phyloP scores from a whole-genome alignment of 1,284 basidiomycete species.

The Vanrija sp. region DNA sequence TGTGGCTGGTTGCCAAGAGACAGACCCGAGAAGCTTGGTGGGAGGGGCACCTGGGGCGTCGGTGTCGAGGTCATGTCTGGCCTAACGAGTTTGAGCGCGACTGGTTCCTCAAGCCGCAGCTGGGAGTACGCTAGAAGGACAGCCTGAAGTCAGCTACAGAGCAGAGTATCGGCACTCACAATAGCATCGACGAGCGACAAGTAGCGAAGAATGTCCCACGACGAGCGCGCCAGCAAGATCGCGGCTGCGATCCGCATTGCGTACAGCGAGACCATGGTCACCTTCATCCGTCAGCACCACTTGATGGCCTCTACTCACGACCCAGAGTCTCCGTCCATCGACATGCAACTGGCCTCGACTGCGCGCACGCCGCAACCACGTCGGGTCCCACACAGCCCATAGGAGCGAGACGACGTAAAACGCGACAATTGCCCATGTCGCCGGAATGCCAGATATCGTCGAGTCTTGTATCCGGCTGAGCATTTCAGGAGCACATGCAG shows the following conservation, averaged over 20 bases:
- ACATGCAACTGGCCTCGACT: constrained; percentile 10
- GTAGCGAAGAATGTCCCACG: neutral
- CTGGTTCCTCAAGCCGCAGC: constrained; percentile 21
- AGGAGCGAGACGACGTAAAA: constrained; percentile 25
- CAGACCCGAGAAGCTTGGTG: constrained; percentile 5
- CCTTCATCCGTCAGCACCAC: neutral
- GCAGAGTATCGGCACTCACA: neutral
- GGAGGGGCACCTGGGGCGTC: neutral
- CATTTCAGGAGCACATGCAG: neutral
- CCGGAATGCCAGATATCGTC: neutral
- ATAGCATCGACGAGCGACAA: neutral
- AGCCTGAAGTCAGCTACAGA: neutral
- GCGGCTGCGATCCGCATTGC: neutral
- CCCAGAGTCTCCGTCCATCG: constrained; percentile 28
- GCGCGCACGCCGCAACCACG: constrained; percentile 24
- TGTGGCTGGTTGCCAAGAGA: constrained; percentile 4
- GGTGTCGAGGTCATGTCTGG: constrained; percentile 14
- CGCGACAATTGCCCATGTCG: neutral
- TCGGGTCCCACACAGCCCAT: constrained; percentile 45
- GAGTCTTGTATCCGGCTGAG: neutral
- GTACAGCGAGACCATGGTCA: constrained; percentile 7
- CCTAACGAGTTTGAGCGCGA: constrained; percentile 23
- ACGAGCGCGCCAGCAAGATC: neutral
- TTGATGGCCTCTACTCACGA: constrained; percentile 21
- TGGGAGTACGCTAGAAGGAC: constrained; percentile 6